These are phyloP conservation scores for Talaromyces borbonicus DNA, from an alignment of 495 filamentous ascomycete species.

Conservation along the genomic window DNA sequence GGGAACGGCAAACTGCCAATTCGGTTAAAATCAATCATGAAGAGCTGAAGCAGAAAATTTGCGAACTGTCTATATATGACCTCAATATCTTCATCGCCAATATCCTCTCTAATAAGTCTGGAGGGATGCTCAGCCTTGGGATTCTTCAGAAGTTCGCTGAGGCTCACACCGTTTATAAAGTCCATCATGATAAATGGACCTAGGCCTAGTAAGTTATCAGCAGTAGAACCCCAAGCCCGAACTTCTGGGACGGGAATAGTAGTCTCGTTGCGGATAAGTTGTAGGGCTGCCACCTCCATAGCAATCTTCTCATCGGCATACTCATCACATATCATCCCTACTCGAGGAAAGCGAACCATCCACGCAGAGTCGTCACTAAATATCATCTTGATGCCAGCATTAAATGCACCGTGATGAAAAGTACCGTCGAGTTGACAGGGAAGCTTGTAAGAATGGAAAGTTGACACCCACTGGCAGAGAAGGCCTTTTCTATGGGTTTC, in stretches of 20 bases:
- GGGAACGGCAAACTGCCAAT: slow-evolving; percentile 15
- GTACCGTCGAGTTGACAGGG: slow-evolving; percentile 22
- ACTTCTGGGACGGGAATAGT: slow-evolving; percentile 34
- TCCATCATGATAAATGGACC: slow-evolving; percentile 40
- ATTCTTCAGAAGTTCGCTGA: slow-evolving; percentile 15
- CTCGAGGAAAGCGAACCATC: slow-evolving; percentile 31
- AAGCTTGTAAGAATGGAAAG: slow-evolving; percentile 25
- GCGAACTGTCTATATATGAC: slow-evolving; percentile 22
- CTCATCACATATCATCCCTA: slow-evolving; percentile 20
- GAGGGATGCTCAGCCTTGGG: slow-evolving; percentile 9
- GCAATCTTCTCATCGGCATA: slow-evolving; percentile 32
- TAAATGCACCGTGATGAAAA: slow-evolving; percentile 28
- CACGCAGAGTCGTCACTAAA: slow-evolving; percentile 24
- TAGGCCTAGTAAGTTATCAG: slow-evolving; percentile 24
- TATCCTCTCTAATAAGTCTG: slow-evolving; percentile 14
- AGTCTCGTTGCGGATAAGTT: slow-evolving; percentile 25
- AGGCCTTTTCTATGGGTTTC: slow-evolving; percentile 18
- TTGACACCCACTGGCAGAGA: slow-evolving; percentile 28
- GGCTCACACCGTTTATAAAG: slow-evolving; percentile 28
- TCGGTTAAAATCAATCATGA: slow-evolving; percentile 17
- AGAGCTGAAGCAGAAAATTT: slow-evolving; percentile 20
- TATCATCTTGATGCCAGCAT: slow-evolving; percentile 23
- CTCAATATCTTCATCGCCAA: slow-evolving; percentile 15
- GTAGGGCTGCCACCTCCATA: slow-evolving; percentile 31
- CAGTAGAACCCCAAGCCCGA: slow-evolving; percentile 26